Conservation (phyloP, 23 red algal genomes). For the Agarophyton chilense region DNA sequence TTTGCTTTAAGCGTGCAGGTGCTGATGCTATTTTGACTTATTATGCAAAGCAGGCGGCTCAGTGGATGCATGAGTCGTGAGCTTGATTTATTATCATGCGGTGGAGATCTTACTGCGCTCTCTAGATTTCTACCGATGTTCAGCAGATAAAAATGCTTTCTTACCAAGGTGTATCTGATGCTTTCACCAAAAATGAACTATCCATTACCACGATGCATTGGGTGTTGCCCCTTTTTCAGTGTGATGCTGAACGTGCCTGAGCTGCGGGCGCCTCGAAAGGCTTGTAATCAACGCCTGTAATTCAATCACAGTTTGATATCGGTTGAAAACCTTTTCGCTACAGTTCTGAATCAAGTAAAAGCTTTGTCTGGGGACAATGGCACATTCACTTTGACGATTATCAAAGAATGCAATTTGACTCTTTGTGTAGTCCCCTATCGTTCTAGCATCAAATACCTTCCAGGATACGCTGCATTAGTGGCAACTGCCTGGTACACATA, state of each 20-base stretch:
- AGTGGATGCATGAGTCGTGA: slow-evolving; percentile 84
- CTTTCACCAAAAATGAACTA: too few relatives aligned
- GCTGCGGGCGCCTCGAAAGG: too few relatives aligned
- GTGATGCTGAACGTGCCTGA: too few relatives aligned
- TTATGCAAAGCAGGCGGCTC: slow-evolving; percentile 92
- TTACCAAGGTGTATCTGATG: too few relatives aligned
- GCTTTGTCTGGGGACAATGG: slow-evolving; percentile 46
- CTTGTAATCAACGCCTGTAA: too few relatives aligned
- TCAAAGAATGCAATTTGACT: slow-evolving; percentile 81
- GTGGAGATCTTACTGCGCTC: background rate
- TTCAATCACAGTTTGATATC: too few relatives aligned
- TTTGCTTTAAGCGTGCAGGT: slow-evolving; percentile 96
- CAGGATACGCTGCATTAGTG: slow-evolving; percentile 19
- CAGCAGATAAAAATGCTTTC: too few relatives aligned
- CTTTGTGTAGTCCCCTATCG: slow-evolving; percentile 48
- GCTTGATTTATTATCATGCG: background rate
- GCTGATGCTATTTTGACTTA: slow-evolving; percentile 98
- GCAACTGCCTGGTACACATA: slow-evolving; percentile 69
- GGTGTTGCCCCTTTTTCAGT: too few relatives aligned
- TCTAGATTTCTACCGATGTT: background rate
- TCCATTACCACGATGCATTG: too few relatives aligned
- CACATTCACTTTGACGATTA: slow-evolving; percentile 60
- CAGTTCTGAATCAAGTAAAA: too few relatives aligned
- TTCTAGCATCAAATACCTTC: slow-evolving; percentile 68
- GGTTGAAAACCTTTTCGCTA: too few relatives aligned